Conservation (phyloP, 179 eudicot species). For the Beta lomatogona region DNA sequence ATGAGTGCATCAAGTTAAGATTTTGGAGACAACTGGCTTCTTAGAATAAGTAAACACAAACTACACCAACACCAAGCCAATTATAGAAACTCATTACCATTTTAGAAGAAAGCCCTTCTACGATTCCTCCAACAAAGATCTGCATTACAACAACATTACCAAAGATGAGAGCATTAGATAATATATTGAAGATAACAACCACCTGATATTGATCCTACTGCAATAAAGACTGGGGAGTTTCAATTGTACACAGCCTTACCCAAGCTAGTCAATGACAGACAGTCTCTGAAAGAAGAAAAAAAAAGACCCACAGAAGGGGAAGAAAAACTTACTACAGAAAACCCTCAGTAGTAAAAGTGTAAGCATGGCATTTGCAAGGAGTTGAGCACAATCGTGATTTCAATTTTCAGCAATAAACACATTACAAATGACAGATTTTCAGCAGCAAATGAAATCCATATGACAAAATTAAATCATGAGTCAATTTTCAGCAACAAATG, state of each 20-base stretch:
- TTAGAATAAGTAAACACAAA: background rate
- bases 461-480: too few species aligned
- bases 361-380: background rate
- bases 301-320: background rate
- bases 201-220: background rate
- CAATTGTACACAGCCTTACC: background rate
- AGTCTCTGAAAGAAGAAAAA: background rate
- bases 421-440: too few species aligned
- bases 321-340: background rate
- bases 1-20: constrained; percentile 12
- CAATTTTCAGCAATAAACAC: too few species aligned
- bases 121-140: constrained; percentile 93
- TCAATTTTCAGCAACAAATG: too few species aligned
- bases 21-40: constrained; percentile 5
- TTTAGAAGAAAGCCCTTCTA: constrained; percentile 68
- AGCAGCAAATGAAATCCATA: too few species aligned
- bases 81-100: constrained; percentile 58
- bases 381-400: too few species aligned
- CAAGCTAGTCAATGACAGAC: background rate
- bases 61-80: background rate
- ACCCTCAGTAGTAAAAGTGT: background rate
- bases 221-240: background rate
- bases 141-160: constrained; percentile 38
- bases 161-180: constrained; percentile 18
- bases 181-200: background rate